Evolutionary conservation across 1,139 yeast genomes (phyloP).

Genomic region (Komagataea norvegica): DNA sequence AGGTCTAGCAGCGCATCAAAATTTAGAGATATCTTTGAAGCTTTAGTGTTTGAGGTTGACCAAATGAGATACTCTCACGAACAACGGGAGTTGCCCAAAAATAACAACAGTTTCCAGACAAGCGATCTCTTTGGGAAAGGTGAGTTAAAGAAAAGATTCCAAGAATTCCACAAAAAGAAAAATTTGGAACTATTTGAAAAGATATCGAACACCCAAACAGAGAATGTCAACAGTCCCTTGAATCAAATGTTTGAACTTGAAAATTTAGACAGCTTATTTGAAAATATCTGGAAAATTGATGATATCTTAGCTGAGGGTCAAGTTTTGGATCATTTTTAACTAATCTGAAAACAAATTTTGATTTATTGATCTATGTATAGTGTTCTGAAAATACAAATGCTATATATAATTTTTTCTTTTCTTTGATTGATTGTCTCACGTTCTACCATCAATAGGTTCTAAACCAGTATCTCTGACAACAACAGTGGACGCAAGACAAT

Average conservation of each 20-base stretch:
- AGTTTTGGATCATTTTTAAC: not conserved
- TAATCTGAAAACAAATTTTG: no score
- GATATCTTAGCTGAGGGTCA: not conserved
- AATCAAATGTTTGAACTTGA: slow-evolving; percentile 1
- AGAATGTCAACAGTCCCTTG: not conserved
- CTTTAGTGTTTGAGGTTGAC: slow-evolving; percentile 5
- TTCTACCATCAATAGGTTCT: slow-evolving; percentile 5
- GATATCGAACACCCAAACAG: not conserved
- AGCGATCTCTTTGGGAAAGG: slow-evolving; percentile 6
- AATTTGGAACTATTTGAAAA: slow-evolving; percentile 6
- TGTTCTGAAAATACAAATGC: no score
- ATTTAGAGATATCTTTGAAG: slow-evolving; percentile 7
- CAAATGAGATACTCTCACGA: slow-evolving; percentile 3
- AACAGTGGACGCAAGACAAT: slow-evolving; percentile 4
- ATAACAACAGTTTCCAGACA: not conserved
- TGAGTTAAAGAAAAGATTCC: slow-evolving; percentile 3
- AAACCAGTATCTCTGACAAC: slow-evolving; percentile 7
- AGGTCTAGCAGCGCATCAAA: slow-evolving; percentile 2
- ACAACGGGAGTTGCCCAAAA: not conserved
- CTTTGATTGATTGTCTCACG: not conserved
- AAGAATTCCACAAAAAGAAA: slow-evolving; percentile 4
- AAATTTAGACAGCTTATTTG: slow-evolving; percentile 4
- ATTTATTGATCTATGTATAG: no score
- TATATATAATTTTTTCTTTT: not conserved
- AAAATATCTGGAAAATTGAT: slow-evolving; percentile 5